A percentile compares a stretch with the other conserved stretches of the same genome.
phyloP scores from a whole-genome alignment of 75 land plant species.

The Larix kaempferi region DNA sequence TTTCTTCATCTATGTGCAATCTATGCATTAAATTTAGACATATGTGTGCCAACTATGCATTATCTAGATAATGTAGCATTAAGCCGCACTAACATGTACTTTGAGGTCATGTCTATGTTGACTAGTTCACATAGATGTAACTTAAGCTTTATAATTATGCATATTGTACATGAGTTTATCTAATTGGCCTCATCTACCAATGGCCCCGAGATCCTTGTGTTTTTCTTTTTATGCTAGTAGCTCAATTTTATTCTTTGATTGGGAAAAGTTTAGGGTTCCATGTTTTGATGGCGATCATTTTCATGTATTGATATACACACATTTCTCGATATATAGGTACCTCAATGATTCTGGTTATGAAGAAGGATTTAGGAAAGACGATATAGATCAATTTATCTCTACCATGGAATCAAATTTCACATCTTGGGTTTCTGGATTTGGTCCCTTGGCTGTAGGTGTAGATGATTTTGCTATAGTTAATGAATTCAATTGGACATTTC shows the following conservation, averaged over 20 bases:
- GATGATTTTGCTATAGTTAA: slow-evolving; percentile 54
- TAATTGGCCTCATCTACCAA: no score
- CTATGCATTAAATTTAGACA: no score
- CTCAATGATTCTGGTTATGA: slow-evolving; percentile 65
- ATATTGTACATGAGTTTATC: no score
- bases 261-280: background rate
- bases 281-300: background rate
- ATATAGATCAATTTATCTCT: slow-evolving; percentile 48
- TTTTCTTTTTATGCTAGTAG: background rate
- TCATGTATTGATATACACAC: background rate
- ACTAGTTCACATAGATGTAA: no score
- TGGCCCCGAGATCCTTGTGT: no score
- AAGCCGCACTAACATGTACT: background rate
- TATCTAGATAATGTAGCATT: background rate
- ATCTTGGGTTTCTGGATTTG: slow-evolving; percentile 70
- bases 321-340: slow-evolving; percentile 29
- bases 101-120: no score
- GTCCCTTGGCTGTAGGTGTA: slow-evolving; percentile 69
- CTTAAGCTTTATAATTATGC: no score
- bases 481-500: slow-evolving; percentile 68
- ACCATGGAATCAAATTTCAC: slow-evolving; percentile 71
- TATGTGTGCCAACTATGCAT: background rate
- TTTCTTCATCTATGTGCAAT: background rate
- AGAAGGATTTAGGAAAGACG: slow-evolving; percentile 64
- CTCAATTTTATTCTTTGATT: background rate